A percentile compares a stretch with the other conserved stretches of the same genome.
Evolutionary conservation across 2,329 filamentous ascomycete species (phyloP).

Genomic region (Xylariaceae sp.): DNA sequence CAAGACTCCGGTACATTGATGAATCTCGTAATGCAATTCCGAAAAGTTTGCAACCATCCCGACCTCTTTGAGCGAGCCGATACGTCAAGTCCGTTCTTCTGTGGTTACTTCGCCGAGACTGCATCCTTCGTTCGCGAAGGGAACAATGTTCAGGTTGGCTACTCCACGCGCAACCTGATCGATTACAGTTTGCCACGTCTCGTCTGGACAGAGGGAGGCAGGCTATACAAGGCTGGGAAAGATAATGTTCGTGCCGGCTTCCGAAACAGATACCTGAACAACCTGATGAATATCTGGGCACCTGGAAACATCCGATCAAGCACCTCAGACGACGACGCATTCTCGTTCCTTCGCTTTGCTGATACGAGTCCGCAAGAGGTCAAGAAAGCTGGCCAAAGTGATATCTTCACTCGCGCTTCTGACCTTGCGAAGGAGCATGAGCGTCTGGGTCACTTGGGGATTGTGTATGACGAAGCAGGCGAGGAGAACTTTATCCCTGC

Average conservation of each 20-base stretch:
- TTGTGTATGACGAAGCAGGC: constrained; percentile 65
- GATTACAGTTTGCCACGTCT: constrained; percentile 79
- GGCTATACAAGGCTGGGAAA: constrained; percentile 67
- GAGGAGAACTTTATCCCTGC: constrained; percentile 62
- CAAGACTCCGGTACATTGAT: constrained; percentile 93
- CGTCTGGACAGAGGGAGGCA: constrained; percentile 76
- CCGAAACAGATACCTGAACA: constrained; percentile 68
- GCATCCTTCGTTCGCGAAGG: constrained; percentile 93
- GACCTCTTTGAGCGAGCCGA: constrained; percentile 95
- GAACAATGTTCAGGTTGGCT: constrained; percentile 70
- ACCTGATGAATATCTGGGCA: constrained; percentile 88
- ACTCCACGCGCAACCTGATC: constrained; percentile 83
- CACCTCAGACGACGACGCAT: constrained; percentile 58
- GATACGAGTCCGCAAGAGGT: constrained; percentile 72
- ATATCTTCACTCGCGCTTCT: constrained; percentile 70
- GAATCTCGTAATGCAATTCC: constrained; percentile 99
- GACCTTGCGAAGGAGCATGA: constrained; percentile 53
- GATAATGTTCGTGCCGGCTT: constrained; percentile 77
- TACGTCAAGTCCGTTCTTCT: constrained; percentile 78
- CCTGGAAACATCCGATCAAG: constrained; percentile 71
- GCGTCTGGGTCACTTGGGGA: constrained; percentile 61
- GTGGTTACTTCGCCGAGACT: constrained; percentile 87
- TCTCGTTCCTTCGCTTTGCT: constrained; percentile 87
- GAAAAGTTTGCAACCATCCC: constrained; percentile 98
- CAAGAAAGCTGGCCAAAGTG: constrained; percentile 63